These are phyloP conservation scores for Manihot esculenta DNA, from an alignment of 441 rosid genomes.

Conservation along the genomic window DNA sequence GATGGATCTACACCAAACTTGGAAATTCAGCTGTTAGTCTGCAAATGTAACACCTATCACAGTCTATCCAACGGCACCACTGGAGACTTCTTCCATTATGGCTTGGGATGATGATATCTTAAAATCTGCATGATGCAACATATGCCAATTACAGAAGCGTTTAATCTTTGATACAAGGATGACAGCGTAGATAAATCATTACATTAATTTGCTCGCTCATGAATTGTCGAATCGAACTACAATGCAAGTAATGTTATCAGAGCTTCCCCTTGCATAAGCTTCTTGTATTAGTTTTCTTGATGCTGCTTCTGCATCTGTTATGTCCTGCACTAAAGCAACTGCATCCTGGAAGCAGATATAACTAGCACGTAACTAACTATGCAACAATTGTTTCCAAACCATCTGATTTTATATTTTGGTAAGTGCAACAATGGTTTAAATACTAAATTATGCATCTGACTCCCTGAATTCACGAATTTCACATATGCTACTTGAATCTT, in stretches of 20 bases:
- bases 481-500: neutral
- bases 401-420: neutral
- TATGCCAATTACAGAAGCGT: neutral
- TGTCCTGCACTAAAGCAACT: slow-evolving; percentile 44
- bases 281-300: slow-evolving; percentile 63
- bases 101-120: neutral
- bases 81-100: slow-evolving; percentile 7
- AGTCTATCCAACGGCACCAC: neutral
- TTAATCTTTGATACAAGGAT: too few species aligned
- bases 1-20: neutral
- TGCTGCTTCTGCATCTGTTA: slow-evolving; percentile 65
- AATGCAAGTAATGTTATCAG: slow-evolving; percentile 80
- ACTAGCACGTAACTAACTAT: neutral
- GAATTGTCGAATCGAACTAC: slow-evolving; percentile 60
- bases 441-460: neutral
- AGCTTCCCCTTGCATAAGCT: slow-evolving; percentile 68
- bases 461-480: neutral
- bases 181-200: neutral
- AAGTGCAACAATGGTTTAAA: neutral
- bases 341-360: slow-evolving; percentile 53
- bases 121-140: neutral
- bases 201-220: slow-evolving; percentile 21
- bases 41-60: too few species aligned
- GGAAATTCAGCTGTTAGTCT: slow-evolving; percentile 19
- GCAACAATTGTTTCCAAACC: neutral